These are phyloP conservation scores for Podaxis mareebaensis DNA, from an alignment of 768 basidiomycete species.

Conservation along the genomic window DNA sequence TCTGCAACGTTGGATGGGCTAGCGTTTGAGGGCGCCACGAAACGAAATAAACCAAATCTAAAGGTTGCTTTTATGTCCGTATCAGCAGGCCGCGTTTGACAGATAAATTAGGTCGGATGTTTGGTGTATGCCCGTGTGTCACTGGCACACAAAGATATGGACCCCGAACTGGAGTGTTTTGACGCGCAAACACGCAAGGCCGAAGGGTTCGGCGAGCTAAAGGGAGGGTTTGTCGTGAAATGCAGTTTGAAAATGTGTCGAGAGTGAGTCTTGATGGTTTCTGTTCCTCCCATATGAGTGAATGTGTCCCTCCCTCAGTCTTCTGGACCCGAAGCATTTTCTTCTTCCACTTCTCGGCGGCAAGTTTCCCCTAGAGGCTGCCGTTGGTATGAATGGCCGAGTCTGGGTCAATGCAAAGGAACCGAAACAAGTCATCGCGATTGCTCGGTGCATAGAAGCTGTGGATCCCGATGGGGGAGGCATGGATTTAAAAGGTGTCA, in stretches of 20 bases:
- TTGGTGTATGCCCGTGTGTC: conserved; percentile 92
- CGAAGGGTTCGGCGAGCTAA: conserved; percentile 92
- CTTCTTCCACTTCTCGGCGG: conserved; percentile 79
- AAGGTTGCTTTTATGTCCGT: conserved; percentile 54
- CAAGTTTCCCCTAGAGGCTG: conserved; percentile 83
- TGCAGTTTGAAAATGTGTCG: conserved; percentile 87
- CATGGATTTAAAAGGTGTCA: conserved; percentile 53
- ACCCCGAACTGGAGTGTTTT: conserved; percentile 96
- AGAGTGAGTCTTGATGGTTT: conserved; percentile 52
- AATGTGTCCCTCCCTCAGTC: conserved; percentile 38
- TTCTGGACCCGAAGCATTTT: conserved; percentile 81
- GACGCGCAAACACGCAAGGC: conserved; percentile 91
- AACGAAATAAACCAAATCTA: conserved; percentile 90
- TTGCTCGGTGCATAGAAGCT: conserved; percentile 77
- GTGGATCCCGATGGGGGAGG: conserved; percentile 75
- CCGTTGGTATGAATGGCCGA: conserved; percentile 89
- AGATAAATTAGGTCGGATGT: conserved; percentile 69
- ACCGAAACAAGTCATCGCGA: conserved; percentile 69
- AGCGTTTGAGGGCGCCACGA: conserved; percentile 95
- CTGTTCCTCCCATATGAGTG: background rate
- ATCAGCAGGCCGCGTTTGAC: background rate
- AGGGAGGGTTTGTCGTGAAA: conserved; percentile 79
- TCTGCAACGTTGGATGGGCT: conserved; percentile 82
- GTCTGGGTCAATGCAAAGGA: conserved; percentile 87
- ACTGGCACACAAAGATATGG: conserved; percentile 95